Percentiles rank a stretch among this genome's conserved stretches.
phyloP scores from a whole-genome alignment of 345 rosid species.

The Noccaea caerulescens region DNA sequence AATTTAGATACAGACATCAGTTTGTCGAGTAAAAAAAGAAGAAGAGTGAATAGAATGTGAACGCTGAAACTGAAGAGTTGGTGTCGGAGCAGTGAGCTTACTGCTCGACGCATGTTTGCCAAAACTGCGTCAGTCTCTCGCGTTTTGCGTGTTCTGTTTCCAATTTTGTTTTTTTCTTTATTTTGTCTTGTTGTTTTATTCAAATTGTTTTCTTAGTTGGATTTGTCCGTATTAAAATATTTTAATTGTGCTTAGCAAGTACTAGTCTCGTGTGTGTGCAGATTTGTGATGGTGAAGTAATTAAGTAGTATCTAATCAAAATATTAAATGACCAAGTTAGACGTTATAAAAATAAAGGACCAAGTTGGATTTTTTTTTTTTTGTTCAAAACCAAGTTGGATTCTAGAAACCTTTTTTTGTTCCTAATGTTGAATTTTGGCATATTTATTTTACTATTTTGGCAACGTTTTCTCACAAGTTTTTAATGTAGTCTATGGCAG shows the following conservation, averaged over 20 bases:
- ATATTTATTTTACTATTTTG: no score
- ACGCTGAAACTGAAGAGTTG: constrained; percentile 6
- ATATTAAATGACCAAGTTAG: no score
- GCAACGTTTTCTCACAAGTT: no score
- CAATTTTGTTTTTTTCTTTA: neutral
- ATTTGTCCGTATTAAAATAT: neutral
- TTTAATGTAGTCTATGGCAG: no score
- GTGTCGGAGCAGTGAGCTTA: constrained; percentile 27
- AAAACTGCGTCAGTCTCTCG: constrained; percentile 44
- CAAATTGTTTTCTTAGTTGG: neutral
- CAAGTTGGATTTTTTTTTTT: no score
- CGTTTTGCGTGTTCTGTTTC: constrained; percentile 4
- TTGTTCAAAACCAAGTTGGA: neutral
- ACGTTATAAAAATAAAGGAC: no score
- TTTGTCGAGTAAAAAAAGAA: neutral
- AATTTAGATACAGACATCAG: no score
- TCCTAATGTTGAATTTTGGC: no score
- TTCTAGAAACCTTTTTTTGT: neutral
- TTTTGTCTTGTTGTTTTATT: neutral
- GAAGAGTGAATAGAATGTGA: constrained; percentile 23
- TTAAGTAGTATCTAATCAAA: neutral
- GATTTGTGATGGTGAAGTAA: neutral
- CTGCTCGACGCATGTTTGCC: constrained; percentile 34
- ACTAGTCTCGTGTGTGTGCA: constrained; percentile 5
- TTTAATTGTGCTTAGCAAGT: constrained; percentile 3